Evolutionary conservation across 2,329 filamentous ascomycete genomes (phyloP), one percentile per base, ranked within the genome.

Genomic region (Cordyceps fumosorosea): DNA sequence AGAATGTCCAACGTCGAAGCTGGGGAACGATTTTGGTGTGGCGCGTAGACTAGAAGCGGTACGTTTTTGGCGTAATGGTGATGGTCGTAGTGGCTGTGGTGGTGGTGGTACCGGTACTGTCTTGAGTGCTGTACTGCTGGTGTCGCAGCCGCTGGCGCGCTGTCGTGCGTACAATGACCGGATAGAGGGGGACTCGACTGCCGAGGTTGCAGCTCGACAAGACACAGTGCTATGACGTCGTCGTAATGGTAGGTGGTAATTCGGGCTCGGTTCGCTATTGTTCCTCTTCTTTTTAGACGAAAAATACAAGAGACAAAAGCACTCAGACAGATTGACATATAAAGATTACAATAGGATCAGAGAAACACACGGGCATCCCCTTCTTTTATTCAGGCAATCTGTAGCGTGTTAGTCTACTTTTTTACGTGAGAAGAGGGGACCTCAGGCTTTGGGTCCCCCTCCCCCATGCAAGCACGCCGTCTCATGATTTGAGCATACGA

Each of bases 371-470:
- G 57, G 57, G 50, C 50, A 20, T 54, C 57, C 24, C 16, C 24
- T 61, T 52, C 44, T 40, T 48, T 55, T 55, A 55, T 60, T 54
- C 51, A 26, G n/a, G 7, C 16, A 34, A 32, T 37, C 40, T 56
- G 59, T 55, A 40, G 51, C 51, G 52, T 55, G 51, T 61, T 60
- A 60, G 42, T 61, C 37, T 32, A 22, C 32, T 55, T 54, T 55
- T 60, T 56, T 61, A 61, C 59, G 59, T 61, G 59, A 61, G 59
- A 61, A 55, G 59, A 61, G 59, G 59, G 59, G 51, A 61, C 50
- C 34, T 40, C 5, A 24, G 20, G 18, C 5, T 10, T 11, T 44
- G 11, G 45, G 32, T 24, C 32, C 16, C n/a, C 29, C 47, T 34
- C 56, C 20, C 7, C 32, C 29, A 44, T 44, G 34, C 34, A 37